A percentile compares a stretch with the other conserved stretches of the same genome.
phyloP scores from a whole-genome alignment of 257 asterid genomes.

The Euphrasia confusa region DNA sequence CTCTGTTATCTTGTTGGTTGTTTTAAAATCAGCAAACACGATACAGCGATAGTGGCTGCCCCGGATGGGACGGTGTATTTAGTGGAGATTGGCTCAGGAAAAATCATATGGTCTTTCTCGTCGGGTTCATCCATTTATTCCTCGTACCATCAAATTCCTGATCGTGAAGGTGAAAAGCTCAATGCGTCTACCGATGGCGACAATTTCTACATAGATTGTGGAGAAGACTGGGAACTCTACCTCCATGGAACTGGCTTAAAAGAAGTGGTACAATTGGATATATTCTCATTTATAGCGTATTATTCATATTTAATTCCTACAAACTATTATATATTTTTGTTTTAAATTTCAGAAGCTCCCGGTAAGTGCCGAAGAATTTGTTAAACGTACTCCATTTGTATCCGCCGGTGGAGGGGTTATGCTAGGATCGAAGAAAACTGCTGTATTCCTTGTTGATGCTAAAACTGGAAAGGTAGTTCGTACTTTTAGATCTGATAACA shows the following conservation, averaged over 20 bases:
- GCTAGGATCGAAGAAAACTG: constrained; percentile 76
- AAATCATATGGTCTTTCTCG: constrained; percentile 60
- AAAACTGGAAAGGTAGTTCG: constrained; percentile 64
- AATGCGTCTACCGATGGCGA: constrained; percentile 45
- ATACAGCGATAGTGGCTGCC: constrained; percentile 67
- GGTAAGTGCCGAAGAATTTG: constrained; percentile 58
- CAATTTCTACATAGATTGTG: constrained; percentile 68
- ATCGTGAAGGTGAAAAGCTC: constrained; percentile 44
- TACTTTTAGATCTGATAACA: constrained; percentile 49
- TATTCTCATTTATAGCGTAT: not conserved
- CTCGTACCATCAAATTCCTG: constrained; percentile 52
- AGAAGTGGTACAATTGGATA: constrained; percentile 34
- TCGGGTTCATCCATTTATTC: constrained; percentile 82
- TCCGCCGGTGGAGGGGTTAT: constrained; percentile 63
- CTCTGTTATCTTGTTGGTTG: constrained; percentile 24
- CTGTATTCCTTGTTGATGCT: constrained; percentile 68
- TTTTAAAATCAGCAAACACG: constrained; percentile 42
- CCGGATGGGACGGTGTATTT: constrained; percentile 79
- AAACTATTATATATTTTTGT: constrained; percentile 10
- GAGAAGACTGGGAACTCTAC: constrained; percentile 82
- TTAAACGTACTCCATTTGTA: constrained; percentile 60
- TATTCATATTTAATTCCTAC: not conserved
- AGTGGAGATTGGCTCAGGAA: constrained; percentile 54
- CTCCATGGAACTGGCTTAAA: constrained; percentile 48
- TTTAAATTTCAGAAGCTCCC: constrained; percentile 46